Conservation (phyloP, 352 stramenopile species). For the Phytophthora vignae region DNA sequence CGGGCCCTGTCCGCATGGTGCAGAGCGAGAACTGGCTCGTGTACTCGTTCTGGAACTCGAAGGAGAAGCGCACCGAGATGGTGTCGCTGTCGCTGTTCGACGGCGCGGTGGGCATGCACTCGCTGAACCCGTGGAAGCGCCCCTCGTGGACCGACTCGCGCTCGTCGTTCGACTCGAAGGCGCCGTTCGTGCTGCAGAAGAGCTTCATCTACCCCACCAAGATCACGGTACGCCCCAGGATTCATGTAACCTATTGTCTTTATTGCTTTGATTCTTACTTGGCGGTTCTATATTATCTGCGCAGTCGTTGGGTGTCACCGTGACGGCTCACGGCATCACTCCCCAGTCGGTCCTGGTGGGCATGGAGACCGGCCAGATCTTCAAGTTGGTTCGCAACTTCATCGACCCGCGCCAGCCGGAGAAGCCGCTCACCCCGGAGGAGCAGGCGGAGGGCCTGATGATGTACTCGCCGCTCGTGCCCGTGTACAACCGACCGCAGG, state of each 20-base stretch:
- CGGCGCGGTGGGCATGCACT: slow-evolving; percentile 95
- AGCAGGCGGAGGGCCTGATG: slow-evolving; percentile 84
- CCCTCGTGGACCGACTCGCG: slow-evolving; percentile 91
- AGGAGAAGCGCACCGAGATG: slow-evolving; percentile 86
- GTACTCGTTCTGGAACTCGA: slow-evolving; percentile 96
- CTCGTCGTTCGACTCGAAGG: slow-evolving; percentile 92
- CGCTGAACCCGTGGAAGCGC: slow-evolving; percentile 94
- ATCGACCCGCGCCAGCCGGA: slow-evolving; percentile 95
- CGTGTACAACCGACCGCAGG: slow-evolving; percentile 83
- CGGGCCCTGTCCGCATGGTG: slow-evolving; percentile 70
- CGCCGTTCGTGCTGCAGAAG: slow-evolving; percentile 95
- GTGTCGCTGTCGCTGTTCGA: slow-evolving; percentile 94
- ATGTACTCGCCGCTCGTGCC: slow-evolving; percentile 93
- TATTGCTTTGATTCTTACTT: slow-evolving; percentile 5
- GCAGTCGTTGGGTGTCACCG: slow-evolving; percentile 91
- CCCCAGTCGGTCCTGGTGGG: slow-evolving; percentile 93
- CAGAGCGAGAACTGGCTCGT: slow-evolving; percentile 97
- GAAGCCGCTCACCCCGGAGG: slow-evolving; percentile 87
- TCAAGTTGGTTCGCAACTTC: slow-evolving; percentile 92
- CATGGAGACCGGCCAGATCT: slow-evolving; percentile 94
- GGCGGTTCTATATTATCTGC: slow-evolving; percentile 1
- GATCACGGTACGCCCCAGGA: slow-evolving; percentile 63
- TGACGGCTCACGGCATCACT: slow-evolving; percentile 95
- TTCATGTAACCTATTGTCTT: background rate
- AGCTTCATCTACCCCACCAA: slow-evolving; percentile 94